Conservation (phyloP, 1,139 yeast species). For the Yamadazyma trypodendri region DNA sequence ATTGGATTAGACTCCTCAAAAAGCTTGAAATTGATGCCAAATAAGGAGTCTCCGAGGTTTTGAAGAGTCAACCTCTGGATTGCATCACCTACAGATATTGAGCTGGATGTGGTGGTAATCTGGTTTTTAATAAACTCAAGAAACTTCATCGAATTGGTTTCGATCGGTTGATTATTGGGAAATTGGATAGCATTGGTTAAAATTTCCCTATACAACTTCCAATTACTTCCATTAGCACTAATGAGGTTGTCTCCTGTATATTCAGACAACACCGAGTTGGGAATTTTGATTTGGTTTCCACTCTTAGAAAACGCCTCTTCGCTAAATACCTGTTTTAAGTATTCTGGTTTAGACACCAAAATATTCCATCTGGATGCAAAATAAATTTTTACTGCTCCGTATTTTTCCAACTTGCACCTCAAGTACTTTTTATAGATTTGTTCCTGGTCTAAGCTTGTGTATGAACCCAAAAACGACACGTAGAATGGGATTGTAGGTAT, state of each 20-base stretch:
- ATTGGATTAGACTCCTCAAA: conserved; percentile 23
- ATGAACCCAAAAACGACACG: conserved; percentile 51
- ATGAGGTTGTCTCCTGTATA: conserved; percentile 66
- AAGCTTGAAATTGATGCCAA: conserved; percentile 48
- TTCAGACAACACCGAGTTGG: conserved; percentile 52
- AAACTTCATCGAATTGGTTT: conserved; percentile 9
- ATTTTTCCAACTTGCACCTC: conserved; percentile 39
- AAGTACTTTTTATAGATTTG: conserved; percentile 44
- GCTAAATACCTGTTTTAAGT: conserved; percentile 45
- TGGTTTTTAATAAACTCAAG: conserved; percentile 11
- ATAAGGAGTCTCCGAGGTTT: conserved; percentile 49
- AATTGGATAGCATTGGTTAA: conserved; percentile 52
- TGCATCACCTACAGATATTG: conserved; percentile 34
- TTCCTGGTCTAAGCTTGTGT: conserved; percentile 48
- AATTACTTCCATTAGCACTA: conserved; percentile 56
- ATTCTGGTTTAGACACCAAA: conserved; percentile 50
- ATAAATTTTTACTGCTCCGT: conserved; percentile 61
- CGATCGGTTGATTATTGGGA: conserved; percentile 30
- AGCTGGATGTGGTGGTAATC: conserved; percentile 1
- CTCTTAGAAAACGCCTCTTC: conserved; percentile 56
- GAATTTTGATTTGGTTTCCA: conserved; percentile 61
- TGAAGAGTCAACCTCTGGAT: conserved; percentile 50
- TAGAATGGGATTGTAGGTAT: conserved; percentile 65
- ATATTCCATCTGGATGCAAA: conserved; percentile 68
- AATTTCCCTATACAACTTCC: conserved; percentile 50